Evolutionary conservation across 2,329 filamentous ascomycete genomes (phyloP), one percentile per base, ranked within the genome.

Genomic region (Phaeosphaeria sp.): DNA sequence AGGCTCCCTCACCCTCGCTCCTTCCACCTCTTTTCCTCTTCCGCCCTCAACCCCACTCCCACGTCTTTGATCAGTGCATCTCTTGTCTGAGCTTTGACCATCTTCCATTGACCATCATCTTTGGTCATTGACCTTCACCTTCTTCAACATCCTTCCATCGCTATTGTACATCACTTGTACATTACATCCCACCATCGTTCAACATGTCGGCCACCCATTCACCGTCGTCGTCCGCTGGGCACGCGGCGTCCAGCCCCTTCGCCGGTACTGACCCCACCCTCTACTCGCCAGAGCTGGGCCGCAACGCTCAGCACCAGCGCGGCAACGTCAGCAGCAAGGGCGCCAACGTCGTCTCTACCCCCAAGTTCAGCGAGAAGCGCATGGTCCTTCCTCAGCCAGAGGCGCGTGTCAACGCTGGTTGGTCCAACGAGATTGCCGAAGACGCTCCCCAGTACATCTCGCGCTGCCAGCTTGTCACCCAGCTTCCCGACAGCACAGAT

Each of bases 341-440:
- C 22, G 58, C 55, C 22, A 33, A 53, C 17, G 55, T 57, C 39
- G 44, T 53, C 36, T 57, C 55, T 46, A 42, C 52, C 24, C 53
- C 53, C 47, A 44, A 57, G 49, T 49, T 50, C 8, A 44, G 52
- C 39, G 55, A 51, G 39, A 51, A 58, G 27, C 53, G 57, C 51
- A 61, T 59, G 33, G 25, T 61, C 30, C 63, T 67, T 11, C 66
- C 67, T 6, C 53, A 53, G 17, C 58, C 66, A 1, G 53, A 55
- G 3, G 50, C 57, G 15, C 61, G 66, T 49, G 49, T 59, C 22
- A 48, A 58, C 22, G 60, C 62, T 50, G 51, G 55, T 49, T 74
- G 74, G 46, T 47, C 58, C 56, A 70, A 74, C 27, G 73, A 76
- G 55, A 22, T 74, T n/a, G 49, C 64, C 11, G 56, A 64, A n/a